Conservation (phyloP, 2,329 filamentous ascomycete genomes). For the Trichoderma koningii region DNA sequence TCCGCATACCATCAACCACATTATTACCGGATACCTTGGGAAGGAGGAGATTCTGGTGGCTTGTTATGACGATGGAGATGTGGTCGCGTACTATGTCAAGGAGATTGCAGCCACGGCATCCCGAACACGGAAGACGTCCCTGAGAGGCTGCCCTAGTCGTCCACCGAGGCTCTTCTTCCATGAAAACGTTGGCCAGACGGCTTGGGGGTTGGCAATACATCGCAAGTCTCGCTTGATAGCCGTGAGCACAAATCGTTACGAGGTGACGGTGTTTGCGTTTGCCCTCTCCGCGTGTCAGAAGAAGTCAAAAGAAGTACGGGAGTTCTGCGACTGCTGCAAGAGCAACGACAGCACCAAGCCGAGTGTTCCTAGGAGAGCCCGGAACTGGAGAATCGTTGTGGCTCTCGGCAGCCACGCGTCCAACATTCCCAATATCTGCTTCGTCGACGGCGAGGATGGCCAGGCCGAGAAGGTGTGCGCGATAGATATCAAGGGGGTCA, state of each 20-base stretch:
- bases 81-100: conserved; percentile 68
- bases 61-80: conserved; percentile 74
- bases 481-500: conserved; percentile 51
- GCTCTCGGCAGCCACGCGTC: conserved; percentile 42
- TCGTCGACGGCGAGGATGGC: conserved; percentile 50
- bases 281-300: conserved; percentile 38
- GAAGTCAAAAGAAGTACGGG: background rate
- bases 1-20: conserved; percentile 68
- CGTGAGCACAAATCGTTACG: conserved; percentile 72
- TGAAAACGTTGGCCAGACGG: conserved; percentile 73
- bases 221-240: conserved; percentile 80
- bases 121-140: conserved; percentile 24
- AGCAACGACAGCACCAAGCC: conserved; percentile 32
- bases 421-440: conserved; percentile 58
- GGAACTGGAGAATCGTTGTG: conserved; percentile 55
- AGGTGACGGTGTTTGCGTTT: conserved; percentile 57
- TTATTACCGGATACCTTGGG: conserved; percentile 70
- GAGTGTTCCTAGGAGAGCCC: conserved; percentile 45
- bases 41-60: conserved; percentile 68
- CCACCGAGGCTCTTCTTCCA: conserved; percentile 62
- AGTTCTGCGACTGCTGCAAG: conserved; percentile 27
- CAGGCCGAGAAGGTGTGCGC: conserved; percentile 54
- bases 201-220: conserved; percentile 89
- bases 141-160: conserved; percentile 28
- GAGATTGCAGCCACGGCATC: conserved; percentile 51